Conservation (phyloP, 352 stramenopile species). For the Globisporangium parvum region DNA sequence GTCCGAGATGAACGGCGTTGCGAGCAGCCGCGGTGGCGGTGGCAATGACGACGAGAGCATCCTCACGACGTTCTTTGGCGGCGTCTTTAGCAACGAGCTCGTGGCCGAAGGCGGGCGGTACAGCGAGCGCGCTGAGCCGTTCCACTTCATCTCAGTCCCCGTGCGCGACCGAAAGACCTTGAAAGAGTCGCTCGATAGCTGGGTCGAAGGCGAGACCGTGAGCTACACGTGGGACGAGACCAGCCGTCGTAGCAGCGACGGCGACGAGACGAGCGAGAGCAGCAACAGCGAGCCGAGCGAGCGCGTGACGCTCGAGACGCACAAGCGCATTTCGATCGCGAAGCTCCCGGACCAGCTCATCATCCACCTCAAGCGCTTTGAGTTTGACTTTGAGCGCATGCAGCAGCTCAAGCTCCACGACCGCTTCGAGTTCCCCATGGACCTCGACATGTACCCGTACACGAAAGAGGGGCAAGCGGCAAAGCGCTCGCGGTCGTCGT, state of each 20-base stretch:
- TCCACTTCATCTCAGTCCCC: constrained; percentile 88
- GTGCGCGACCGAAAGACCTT: constrained; percentile 86
- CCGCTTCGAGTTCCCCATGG: constrained; percentile 89
- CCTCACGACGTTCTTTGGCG: constrained; percentile 84
- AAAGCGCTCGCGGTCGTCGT: constrained; percentile 29
- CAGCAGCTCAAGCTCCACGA: constrained; percentile 93
- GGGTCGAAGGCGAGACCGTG: constrained; percentile 87
- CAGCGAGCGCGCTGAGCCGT: constrained; percentile 86
- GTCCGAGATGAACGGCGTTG: constrained; percentile 84
- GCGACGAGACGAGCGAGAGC: constrained; percentile 21
- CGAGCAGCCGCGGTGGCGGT: constrained; percentile 24
- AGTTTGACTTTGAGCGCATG: constrained; percentile 94
- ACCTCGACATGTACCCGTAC: constrained; percentile 87
- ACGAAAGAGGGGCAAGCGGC: constrained; percentile 84
- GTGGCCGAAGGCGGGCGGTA: constrained; percentile 82
- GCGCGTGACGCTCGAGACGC: constrained; percentile 84
- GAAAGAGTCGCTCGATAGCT: constrained; percentile 79
- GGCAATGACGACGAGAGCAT: constrained; percentile 79
- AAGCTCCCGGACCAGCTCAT: constrained; percentile 88
- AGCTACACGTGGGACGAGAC: constrained; percentile 87
- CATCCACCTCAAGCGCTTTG: constrained; percentile 94
- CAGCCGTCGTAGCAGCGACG: constrained; percentile 5
- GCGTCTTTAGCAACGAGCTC: constrained; percentile 90
- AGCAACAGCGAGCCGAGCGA: too few species aligned
- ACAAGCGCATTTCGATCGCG: constrained; percentile 88